These are phyloP conservation scores for Royoungia palumana DNA, from an alignment of 768 basidiomycete genomes.

Conservation along the genomic window DNA sequence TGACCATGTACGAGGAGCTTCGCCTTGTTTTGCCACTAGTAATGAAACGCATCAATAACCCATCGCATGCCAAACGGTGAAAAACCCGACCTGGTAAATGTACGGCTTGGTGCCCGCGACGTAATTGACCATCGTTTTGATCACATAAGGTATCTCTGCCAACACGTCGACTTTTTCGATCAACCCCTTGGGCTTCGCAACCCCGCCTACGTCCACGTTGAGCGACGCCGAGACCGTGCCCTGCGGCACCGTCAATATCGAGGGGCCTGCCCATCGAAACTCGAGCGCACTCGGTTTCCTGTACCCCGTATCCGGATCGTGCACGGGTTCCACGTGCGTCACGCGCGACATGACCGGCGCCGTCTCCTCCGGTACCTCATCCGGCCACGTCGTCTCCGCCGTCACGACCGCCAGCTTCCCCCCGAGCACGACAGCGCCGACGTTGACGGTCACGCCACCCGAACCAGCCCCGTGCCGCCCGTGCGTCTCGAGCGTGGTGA, in stretches of 20 bases:
- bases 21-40: conserved; percentile 57
- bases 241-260: conserved; percentile 48
- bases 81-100: conserved; percentile 77
- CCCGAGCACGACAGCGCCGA: conserved; percentile 81
- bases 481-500: conserved; percentile 76
- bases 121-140: conserved; percentile 91
- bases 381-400: conserved; percentile 75
- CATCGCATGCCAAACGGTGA: neutral
- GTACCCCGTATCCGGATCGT: conserved; percentile 84
- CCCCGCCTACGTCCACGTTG: conserved; percentile 54
- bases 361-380: conserved; percentile 48
- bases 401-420: conserved; percentile 76
- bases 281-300: conserved; percentile 61
- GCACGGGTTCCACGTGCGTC: conserved; percentile 53
- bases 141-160: conserved; percentile 88
- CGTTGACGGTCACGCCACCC: conserved; percentile 78
- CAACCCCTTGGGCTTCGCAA: conserved; percentile 63
- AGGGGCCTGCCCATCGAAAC: conserved; percentile 78
- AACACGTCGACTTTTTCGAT: conserved; percentile 94
- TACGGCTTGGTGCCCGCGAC: conserved; percentile 92
- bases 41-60: neutral
- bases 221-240: conserved; percentile 57
- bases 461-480: conserved; percentile 78
- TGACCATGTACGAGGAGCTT: conserved; percentile 47
- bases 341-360: conserved; percentile 60